Percentiles rank a stretch among this genome's conserved stretches.
Conservation (phyloP, 1,139 yeast species). For the Nadsonia commutata region DNA sequence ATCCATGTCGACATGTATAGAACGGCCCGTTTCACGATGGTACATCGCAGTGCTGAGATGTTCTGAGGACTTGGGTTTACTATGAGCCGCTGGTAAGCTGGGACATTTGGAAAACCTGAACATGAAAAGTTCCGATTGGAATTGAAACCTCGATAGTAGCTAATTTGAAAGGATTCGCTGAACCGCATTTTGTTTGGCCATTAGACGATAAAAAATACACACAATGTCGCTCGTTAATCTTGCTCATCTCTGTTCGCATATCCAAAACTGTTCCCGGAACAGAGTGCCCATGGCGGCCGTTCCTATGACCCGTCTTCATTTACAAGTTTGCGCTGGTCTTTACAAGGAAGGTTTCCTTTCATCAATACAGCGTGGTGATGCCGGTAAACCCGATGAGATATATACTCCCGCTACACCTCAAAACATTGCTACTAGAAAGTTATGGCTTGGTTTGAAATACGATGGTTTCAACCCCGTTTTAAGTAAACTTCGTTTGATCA, state of each 20-base stretch:
- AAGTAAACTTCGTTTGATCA: conserved; percentile 53
- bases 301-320: conserved; percentile 72
- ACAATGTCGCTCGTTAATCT: conserved; percentile 72
- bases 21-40: too few relatives aligned
- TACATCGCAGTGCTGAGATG: too few relatives aligned
- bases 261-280: conserved; percentile 77
- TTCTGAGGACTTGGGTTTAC: too few relatives aligned
- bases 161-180: too few relatives aligned
- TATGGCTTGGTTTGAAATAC: conserved; percentile 88
- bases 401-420: conserved; percentile 78
- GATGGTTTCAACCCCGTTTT: conserved; percentile 69
- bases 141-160: not conserved
- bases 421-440: conserved; percentile 69
- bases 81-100: too few relatives aligned
- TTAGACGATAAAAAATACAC: too few relatives aligned
- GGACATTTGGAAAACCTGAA: not conserved
- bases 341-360: conserved; percentile 85
- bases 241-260: conserved; percentile 75
- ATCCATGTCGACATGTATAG: too few relatives aligned
- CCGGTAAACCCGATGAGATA: conserved; percentile 65
- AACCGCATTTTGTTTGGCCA: too few relatives aligned
- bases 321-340: conserved; percentile 69
- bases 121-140: not conserved
- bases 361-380: conserved; percentile 76
- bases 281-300: conserved; percentile 61